Percentiles rank a stretch among this genome's conserved stretches.
Conservation (phyloP, 306 rosid species). For the Datisca glomerata region DNA sequence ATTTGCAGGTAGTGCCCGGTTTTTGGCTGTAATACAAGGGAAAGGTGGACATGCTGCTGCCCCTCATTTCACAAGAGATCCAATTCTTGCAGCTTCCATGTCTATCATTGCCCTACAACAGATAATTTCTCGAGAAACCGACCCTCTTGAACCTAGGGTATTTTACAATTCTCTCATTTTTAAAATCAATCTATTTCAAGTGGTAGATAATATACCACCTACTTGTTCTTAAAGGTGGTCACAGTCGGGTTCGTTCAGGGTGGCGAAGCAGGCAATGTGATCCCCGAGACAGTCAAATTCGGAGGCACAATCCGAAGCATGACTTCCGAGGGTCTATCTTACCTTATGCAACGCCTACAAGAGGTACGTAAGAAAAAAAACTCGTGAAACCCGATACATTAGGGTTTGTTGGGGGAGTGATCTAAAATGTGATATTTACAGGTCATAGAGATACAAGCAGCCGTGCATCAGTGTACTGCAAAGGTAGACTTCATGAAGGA, state of each 20-base stretch:
- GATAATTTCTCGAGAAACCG: constrained; percentile 44
- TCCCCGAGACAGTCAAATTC: constrained; percentile 27
- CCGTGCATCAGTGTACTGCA: constrained; percentile 26
- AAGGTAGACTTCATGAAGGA: constrained; percentile 38
- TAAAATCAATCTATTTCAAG: not conserved
- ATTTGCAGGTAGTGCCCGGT: constrained; percentile 32
- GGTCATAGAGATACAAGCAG: constrained; percentile 32
- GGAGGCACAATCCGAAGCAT: constrained; percentile 38
- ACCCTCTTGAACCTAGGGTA: constrained; percentile 39
- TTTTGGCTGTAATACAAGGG: constrained; percentile 23
- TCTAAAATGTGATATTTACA: not conserved
- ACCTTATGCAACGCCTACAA: constrained; percentile 31
- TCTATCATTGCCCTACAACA: constrained; percentile 39
- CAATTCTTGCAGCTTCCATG: constrained; percentile 31
- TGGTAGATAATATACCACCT: no score
- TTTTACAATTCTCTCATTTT: not conserved
- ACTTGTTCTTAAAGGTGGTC: constrained; percentile 22
- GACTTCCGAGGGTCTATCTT: constrained; percentile 27
- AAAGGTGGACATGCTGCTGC: constrained; percentile 30
- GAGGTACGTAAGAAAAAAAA: constrained; percentile 23
- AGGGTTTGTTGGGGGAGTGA: no score
- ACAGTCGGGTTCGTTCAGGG: constrained; percentile 32
- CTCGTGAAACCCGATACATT: not conserved
- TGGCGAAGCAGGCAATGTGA: constrained; percentile 28
- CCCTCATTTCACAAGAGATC: constrained; percentile 31